Base-by-base conservation (phyloP, 2,329 filamentous ascomycete species). In the Aaosphaeria arxii region DNA sequence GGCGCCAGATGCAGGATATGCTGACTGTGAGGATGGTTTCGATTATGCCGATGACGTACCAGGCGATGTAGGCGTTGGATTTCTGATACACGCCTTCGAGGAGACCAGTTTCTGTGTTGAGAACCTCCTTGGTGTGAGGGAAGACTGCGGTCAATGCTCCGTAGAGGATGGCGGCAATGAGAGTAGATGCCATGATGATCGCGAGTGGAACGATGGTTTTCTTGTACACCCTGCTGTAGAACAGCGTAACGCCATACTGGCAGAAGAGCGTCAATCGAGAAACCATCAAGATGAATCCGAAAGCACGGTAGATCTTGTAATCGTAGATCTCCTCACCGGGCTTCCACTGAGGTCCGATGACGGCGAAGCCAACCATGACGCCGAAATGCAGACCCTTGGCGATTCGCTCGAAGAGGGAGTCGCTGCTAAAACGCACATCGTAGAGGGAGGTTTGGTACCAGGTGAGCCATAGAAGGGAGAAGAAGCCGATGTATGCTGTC, bases 401-500 rank as follows among this genome's bases (percentile, higher is more conserved):
- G 30, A 75, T 55, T 31, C 84, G 78, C 54, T 86, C 81, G 56
- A 86, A 84, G 32, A 87, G 72, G 36, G 79, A 83, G 63, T 88
- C 84, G 28, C 80, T 75, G 1, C 81, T 77, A 61, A 85, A 87
- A 0, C 84, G 82, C 33, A 87, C 79, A 64, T 88, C 85, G 62
- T 83, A 86, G 1, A 87, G 69, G 6, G 78, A 77, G 28, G 83
- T 79, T 50, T 84, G 74, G 33, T 86, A 76, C 85, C 85, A 87
- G n/a, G 81, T 86, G 49, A 85, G 79, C 84, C 84, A 87, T 5
- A 87, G 71, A 13, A 87, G 72, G 24, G 78, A 67, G 58, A 83
- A 76, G 62, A 79, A 81, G 39, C 80, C 71, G 45, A 81, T 70
- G 58, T 82, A 78, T 33, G 75, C 57, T 32, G 58, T 59, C 2